These are phyloP conservation scores for Cladophialophora psammophila DNA, from an alignment of 2,329 filamentous ascomycete genomes.

Conservation along the genomic window DNA sequence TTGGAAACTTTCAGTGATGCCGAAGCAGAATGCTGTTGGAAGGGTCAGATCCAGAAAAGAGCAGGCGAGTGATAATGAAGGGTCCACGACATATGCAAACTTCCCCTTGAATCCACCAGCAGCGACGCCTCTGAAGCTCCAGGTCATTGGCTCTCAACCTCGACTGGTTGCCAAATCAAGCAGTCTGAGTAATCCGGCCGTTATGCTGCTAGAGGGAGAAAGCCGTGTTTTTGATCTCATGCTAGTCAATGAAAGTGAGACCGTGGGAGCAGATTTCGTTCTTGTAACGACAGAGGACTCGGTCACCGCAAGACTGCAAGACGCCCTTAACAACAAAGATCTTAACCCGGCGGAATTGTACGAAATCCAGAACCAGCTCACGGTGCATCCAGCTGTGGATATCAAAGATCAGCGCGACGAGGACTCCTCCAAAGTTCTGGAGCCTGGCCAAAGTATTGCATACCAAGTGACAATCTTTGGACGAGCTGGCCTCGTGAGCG, in stretches of 20 bases:
- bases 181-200: constrained; percentile 79
- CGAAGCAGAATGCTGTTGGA: constrained; percentile 80
- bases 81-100: not conserved
- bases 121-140: constrained; percentile 29
- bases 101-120: constrained; percentile 20
- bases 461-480: constrained; percentile 87
- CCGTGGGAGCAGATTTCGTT: constrained; percentile 80
- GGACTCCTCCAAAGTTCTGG: constrained; percentile 41
- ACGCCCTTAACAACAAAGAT: constrained; percentile 77
- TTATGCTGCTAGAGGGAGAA: constrained; percentile 95
- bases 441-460: constrained; percentile 45
- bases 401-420: constrained; percentile 24
- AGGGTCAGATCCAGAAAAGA: constrained; percentile 12
- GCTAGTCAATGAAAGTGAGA: constrained; percentile 74
- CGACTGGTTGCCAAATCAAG: constrained; percentile 76
- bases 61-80: constrained; percentile 55
- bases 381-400: constrained; percentile 69
- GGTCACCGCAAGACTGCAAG: constrained; percentile 77
- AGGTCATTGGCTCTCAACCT: constrained; percentile 80
- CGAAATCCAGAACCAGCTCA: constrained; percentile 82
- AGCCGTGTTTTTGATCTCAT: constrained; percentile 77
- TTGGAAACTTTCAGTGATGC: constrained; percentile 74
- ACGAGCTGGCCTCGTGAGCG: constrained; percentile 81
- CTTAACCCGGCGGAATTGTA: constrained; percentile 80
- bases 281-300: constrained; percentile 91